Percentiles rank a stretch among this genome's conserved stretches.
Conservation (phyloP, 2,329 filamentous ascomycete species). For the Trichoderma arundinaceum region DNA sequence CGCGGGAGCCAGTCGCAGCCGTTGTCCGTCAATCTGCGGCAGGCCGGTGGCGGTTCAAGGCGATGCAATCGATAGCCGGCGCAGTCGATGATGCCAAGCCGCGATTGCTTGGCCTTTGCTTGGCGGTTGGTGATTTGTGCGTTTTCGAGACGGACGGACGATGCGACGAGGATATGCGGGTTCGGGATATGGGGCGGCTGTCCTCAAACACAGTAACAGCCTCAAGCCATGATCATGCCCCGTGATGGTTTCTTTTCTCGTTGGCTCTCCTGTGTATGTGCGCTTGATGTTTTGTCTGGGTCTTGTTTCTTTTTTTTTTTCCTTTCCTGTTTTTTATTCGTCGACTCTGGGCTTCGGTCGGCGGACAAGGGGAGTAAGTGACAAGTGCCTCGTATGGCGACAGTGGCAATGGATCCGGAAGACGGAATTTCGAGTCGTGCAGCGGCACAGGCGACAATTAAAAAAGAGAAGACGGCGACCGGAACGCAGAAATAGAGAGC, state of each 20-base stretch:
- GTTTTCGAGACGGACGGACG: no score
- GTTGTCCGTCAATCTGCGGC: neutral
- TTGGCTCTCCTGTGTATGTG: neutral
- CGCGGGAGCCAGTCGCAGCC: neutral
- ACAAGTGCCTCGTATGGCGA: no score
- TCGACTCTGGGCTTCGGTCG: no score
- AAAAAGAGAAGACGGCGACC: neutral
- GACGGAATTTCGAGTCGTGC: no score
- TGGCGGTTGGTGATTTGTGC: neutral
- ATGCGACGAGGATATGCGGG: neutral
- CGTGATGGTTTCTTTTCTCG: neutral
- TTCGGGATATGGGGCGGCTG: slow-evolving; percentile 5
- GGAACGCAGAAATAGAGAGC: slow-evolving; percentile 18
- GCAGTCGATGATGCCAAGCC: slow-evolving; percentile 11
- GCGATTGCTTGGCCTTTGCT: slow-evolving; percentile 17
- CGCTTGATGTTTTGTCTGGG: neutral
- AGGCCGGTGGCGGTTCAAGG: neutral
- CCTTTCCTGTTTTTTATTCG: no score
- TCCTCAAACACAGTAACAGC: slow-evolving; percentile 16
- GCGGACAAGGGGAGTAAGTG: no score
- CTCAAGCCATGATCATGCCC: slow-evolving; percentile 20
- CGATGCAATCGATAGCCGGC: slow-evolving; percentile 18
- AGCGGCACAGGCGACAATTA: no score
- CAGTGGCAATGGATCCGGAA: no score
- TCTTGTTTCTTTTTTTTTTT: no score